phyloP scores from a whole-genome alignment of 176 grass and related monocot species.

The Carex cristatella region DNA sequence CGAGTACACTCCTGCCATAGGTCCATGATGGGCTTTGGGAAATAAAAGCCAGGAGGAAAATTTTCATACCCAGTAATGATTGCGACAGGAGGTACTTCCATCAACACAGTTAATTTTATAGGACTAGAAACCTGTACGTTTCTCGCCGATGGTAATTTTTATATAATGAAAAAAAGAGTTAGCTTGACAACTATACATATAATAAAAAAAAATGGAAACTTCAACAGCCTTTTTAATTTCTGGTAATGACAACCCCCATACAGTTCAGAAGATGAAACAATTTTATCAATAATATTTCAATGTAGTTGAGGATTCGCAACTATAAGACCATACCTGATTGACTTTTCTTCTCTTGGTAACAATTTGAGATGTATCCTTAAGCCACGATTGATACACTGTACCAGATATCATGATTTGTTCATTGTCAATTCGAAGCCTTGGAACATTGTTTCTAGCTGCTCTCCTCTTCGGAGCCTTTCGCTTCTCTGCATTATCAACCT shows the following conservation, averaged over 20 bases:
- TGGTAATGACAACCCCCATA: background rate
- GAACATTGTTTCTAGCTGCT: slow-evolving; percentile 16
- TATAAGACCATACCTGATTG: slow-evolving; percentile 38
- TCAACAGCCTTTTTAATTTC: background rate
- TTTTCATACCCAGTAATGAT: slow-evolving; percentile 40
- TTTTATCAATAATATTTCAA: background rate
- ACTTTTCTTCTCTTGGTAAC: slow-evolving; percentile 63
- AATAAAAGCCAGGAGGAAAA: slow-evolving; percentile 43
- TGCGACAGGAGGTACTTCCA: slow-evolving; percentile 53
- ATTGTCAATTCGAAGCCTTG: slow-evolving; percentile 30
- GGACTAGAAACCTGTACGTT: slow-evolving; percentile 26
- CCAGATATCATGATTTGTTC: slow-evolving; percentile 60
- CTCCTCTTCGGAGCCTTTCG: slow-evolving; percentile 38
- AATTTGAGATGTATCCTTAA: slow-evolving; percentile 59
- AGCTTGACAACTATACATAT: background rate
- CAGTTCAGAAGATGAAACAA: background rate
- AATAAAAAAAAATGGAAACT: background rate
- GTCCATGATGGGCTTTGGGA: slow-evolving; percentile 53
- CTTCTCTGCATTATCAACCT: slow-evolving; percentile 18
- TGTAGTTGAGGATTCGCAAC: background rate
- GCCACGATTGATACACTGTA: slow-evolving; percentile 72
- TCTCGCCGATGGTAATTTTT: background rate
- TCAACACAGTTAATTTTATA: slow-evolving; percentile 44
- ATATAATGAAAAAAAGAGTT: background rate
- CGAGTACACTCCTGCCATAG: slow-evolving; percentile 56